phyloP scores from a whole-genome alignment of 805 yeast genomes.

The Kazachstania bromeliacearum region DNA sequence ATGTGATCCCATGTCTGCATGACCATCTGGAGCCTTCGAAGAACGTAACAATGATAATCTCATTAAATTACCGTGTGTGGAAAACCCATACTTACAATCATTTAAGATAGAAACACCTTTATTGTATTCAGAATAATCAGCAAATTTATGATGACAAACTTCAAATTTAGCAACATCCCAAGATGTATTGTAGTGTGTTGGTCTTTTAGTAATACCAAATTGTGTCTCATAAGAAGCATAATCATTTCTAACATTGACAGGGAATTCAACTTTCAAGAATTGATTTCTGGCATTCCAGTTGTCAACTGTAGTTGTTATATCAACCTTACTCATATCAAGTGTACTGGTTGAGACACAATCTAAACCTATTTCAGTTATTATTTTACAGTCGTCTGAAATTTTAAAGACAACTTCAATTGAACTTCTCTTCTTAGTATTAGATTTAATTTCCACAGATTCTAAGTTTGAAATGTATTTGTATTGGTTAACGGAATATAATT shows the following conservation, averaged over 20 bases:
- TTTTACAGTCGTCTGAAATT: slow-evolving; percentile 47
- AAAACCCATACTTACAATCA: slow-evolving; percentile 83
- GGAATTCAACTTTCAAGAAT: slow-evolving; percentile 91
- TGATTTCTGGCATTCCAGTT: slow-evolving; percentile 80
- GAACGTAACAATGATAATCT: slow-evolving; percentile 79
- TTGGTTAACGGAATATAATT: slow-evolving; percentile 73
- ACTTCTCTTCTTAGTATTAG: slow-evolving; percentile 44
- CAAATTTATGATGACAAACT: slow-evolving; percentile 88
- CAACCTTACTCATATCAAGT: slow-evolving; percentile 34
- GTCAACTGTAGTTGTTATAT: slow-evolving; percentile 51
- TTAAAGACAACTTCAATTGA: slow-evolving; percentile 54
- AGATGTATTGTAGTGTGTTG: slow-evolving; percentile 88
- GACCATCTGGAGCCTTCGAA: slow-evolving; percentile 89
- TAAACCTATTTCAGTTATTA: slow-evolving; percentile 62
- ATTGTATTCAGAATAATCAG: slow-evolving; percentile 76
- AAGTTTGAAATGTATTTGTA: slow-evolving; percentile 38
- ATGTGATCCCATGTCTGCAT: slow-evolving; percentile 90
- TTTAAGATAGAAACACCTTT: slow-evolving; percentile 84
- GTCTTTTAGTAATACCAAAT: slow-evolving; percentile 83
- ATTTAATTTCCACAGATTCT: slow-evolving; percentile 29
- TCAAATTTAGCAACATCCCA: slow-evolving; percentile 98
- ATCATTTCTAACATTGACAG: slow-evolving; percentile 71
- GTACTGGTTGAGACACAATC: slow-evolving; percentile 36
- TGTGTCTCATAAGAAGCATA: slow-evolving; percentile 87
- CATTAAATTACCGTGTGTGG: slow-evolving; percentile 88